These are phyloP conservation scores for Fusarium praegraminearum DNA, from an alignment of 2,329 filamentous ascomycete species.

Conservation along the genomic window DNA sequence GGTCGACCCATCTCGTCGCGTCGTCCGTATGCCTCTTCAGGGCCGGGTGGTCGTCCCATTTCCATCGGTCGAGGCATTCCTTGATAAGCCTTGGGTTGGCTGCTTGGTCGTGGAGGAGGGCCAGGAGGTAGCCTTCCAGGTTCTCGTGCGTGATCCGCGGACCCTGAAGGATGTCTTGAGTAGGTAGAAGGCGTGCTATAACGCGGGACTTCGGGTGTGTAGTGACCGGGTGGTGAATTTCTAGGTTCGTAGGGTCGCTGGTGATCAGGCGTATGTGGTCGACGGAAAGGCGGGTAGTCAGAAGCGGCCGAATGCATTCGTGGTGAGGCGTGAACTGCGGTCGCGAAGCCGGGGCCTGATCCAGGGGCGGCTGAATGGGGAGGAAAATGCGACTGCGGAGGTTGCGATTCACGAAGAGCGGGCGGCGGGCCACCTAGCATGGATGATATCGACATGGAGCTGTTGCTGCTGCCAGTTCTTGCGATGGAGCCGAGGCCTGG, in stretches of 20 bases:
- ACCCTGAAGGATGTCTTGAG: slow-evolving; percentile 62
- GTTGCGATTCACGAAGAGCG: slow-evolving; percentile 57
- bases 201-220: slow-evolving; percentile 69
- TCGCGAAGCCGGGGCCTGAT: slow-evolving; percentile 60
- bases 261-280: slow-evolving; percentile 81
- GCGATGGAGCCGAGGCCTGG: slow-evolving; percentile 64
- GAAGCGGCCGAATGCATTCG: slow-evolving; percentile 65
- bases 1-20: slow-evolving; percentile 61
- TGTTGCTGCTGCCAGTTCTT: slow-evolving; percentile 60
- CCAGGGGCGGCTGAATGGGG: slow-evolving; percentile 56
- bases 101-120: slow-evolving; percentile 63
- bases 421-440: slow-evolving; percentile 67
- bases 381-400: slow-evolving; percentile 57
- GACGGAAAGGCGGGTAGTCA: slow-evolving; percentile 72
- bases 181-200: slow-evolving; percentile 71
- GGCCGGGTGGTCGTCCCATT: slow-evolving; percentile 55
- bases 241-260: slow-evolving; percentile 66
- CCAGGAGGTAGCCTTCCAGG: slow-evolving; percentile 54
- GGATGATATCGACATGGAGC: slow-evolving; percentile 72
- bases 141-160: slow-evolving; percentile 60
- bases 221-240: slow-evolving; percentile 63
- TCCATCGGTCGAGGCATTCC: slow-evolving; percentile 62
- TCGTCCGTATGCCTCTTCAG: slow-evolving; percentile 61
- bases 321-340: slow-evolving; percentile 66
- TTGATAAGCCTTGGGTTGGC: slow-evolving; percentile 64